A percentile compares a stretch with the other conserved stretches of the same genome.
Evolutionary conservation across 306 rosid genomes (phyloP).

Genomic region (Psophocarpus tetragonolobus): DNA sequence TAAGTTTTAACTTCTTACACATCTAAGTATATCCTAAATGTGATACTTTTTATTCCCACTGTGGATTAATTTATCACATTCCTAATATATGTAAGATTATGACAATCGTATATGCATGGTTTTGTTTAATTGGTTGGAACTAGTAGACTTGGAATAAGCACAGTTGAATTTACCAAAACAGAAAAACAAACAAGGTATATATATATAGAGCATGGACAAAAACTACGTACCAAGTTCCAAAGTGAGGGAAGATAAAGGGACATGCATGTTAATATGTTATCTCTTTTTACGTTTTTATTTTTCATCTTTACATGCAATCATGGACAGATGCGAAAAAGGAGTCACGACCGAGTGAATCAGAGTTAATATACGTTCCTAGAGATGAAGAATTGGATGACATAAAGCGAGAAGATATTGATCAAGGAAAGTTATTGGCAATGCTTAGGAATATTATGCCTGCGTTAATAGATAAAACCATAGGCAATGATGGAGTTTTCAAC

Average conservation of each 20-base stretch:
- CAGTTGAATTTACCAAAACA: not conserved
- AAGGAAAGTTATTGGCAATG: slow-evolving; percentile 37
- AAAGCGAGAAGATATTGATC: slow-evolving; percentile 37
- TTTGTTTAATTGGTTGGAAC: not conserved
- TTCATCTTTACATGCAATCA: not conserved
- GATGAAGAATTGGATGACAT: slow-evolving; percentile 50
- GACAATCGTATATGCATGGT: not conserved
- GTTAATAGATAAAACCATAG: slow-evolving; percentile 5
- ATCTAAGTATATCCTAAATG: not conserved
- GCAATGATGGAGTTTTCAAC: not conserved
- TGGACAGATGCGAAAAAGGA: slow-evolving; percentile 40
- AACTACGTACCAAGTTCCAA: not conserved
- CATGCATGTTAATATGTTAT: not conserved
- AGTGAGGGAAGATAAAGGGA: not conserved
- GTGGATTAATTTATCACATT: not conserved
- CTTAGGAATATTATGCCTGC: slow-evolving; percentile 38
- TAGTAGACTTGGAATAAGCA: not conserved
- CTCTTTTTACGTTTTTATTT: not conserved
- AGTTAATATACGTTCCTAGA: slow-evolving; percentile 45
- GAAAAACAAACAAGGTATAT: not conserved
- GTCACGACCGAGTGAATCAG: slow-evolving; percentile 22
- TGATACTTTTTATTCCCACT: not conserved
- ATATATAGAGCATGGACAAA: not conserved
- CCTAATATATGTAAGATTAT: not conserved
- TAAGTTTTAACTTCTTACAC: not conserved